These are phyloP conservation scores for Echeveria elegans DNA, from an alignment of 164 flowering plant genomes.

Conservation along the genomic window DNA sequence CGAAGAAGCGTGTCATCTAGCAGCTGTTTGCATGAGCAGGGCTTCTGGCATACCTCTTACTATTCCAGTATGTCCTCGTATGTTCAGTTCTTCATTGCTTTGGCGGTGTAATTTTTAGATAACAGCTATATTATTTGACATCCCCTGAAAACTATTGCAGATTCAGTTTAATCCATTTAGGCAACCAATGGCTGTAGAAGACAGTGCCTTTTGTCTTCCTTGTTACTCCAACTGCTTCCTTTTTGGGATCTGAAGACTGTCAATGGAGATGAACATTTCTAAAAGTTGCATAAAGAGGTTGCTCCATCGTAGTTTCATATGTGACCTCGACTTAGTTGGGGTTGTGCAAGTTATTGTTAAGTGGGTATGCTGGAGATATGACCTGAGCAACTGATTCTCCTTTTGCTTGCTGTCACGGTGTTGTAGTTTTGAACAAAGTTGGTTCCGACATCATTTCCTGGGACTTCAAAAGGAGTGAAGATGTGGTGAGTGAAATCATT, in stretches of 20 bases:
- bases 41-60: constrained; percentile 36
- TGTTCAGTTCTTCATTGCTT: constrained; percentile 1
- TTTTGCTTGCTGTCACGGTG: too few relatives aligned
- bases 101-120: not conserved
- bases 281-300: not conserved
- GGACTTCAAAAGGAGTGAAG: too few relatives aligned
- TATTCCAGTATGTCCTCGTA: constrained; percentile 39
- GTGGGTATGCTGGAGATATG: too few relatives aligned
- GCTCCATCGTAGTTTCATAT: not conserved
- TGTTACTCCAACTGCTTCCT: constrained; percentile 87
- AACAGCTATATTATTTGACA: not conserved
- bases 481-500: too few relatives aligned
- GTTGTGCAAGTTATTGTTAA: too few relatives aligned
- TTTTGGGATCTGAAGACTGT: constrained; percentile 47
- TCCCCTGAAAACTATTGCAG: constrained; percentile 26
- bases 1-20: constrained; percentile 90
- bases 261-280: not conserved
- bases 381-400: too few relatives aligned
- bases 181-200: constrained; percentile 81
- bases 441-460: too few relatives aligned
- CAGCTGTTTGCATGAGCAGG: constrained; percentile 49
- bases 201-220: constrained; percentile 58
- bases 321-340: too few relatives aligned
- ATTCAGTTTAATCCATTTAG: constrained; percentile 88
- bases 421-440: too few relatives aligned